Evolutionary conservation across 352 stramenopile genomes (phyloP).

Genomic region (Hyaloperonospora brassicae): DNA sequence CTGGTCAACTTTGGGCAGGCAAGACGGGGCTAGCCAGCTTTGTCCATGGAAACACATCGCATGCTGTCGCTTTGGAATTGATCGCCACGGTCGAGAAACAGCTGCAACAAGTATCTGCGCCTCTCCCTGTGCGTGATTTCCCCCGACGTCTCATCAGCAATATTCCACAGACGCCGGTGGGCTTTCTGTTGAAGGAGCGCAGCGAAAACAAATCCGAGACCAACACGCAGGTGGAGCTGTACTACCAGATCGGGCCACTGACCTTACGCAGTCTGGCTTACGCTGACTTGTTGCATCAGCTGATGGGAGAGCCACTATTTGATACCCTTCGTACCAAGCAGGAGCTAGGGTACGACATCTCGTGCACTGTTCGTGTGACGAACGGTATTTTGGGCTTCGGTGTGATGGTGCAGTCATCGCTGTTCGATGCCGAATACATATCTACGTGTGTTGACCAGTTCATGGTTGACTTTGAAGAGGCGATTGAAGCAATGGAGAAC

Average conservation of each 20-base stretch:
- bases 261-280: slow-evolving; percentile 55
- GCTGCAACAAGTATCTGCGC: slow-evolving; percentile 28
- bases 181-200: slow-evolving; percentile 45
- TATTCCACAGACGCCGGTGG: slow-evolving; percentile 36
- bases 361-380: slow-evolving; percentile 75
- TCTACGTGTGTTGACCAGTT: slow-evolving; percentile 59
- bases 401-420: slow-evolving; percentile 78
- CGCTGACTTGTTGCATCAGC: slow-evolving; percentile 73
- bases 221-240: slow-evolving; percentile 80
- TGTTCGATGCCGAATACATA: slow-evolving; percentile 63
- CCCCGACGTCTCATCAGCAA: slow-evolving; percentile 47
- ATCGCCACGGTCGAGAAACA: slow-evolving; percentile 37
- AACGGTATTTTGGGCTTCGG: slow-evolving; percentile 77
- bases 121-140: slow-evolving; percentile 23
- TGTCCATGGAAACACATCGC: slow-evolving; percentile 64
- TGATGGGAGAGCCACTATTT: slow-evolving; percentile 88
- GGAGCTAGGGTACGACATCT: slow-evolving; percentile 85
- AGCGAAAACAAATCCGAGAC: slow-evolving; percentile 72
- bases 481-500: slow-evolving; percentile 57
- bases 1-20: slow-evolving; percentile 38
- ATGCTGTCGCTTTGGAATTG: slow-evolving; percentile 25
- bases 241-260: slow-evolving; percentile 81
- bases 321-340: slow-evolving; percentile 84
- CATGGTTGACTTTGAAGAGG: slow-evolving; percentile 67
- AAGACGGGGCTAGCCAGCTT: slow-evolving; percentile 50